Conservation (phyloP, 495 filamentous ascomycete species). For the Hypoxylon rickii region DNA sequence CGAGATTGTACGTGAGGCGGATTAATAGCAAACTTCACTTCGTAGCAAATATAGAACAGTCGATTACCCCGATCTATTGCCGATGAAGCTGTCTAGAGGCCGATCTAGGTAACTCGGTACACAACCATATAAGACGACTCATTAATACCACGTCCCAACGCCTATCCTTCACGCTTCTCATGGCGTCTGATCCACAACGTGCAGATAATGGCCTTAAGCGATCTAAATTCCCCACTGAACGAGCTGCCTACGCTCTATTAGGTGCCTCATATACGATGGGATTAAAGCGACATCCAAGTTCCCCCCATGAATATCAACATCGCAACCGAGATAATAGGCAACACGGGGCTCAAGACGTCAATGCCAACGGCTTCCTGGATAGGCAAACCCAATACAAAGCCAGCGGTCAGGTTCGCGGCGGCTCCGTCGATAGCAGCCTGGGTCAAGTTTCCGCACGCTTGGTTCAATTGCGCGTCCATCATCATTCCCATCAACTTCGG, state of each 20-base stretch:
- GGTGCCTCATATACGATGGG: background rate
- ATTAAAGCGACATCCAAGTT: constrained; percentile 20
- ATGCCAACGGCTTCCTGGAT: constrained; percentile 25
- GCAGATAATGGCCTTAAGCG: background rate
- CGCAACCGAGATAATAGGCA: constrained; percentile 11
- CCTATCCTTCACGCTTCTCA: background rate
- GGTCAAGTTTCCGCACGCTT: constrained; percentile 42
- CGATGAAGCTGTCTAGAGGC: no score
- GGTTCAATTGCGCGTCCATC: constrained; percentile 38
- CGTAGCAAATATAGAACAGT: no score
- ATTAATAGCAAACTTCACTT: no score
- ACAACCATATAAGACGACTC: background rate
- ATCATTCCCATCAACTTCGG: constrained; percentile 37
- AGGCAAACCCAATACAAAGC: constrained; percentile 30
- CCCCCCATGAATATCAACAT: constrained; percentile 22
- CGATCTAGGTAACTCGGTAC: background rate
- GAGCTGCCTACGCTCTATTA: background rate
- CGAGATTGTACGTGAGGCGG: no score
- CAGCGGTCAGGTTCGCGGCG: constrained; percentile 38
- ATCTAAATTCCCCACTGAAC: background rate
- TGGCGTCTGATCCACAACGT: background rate
- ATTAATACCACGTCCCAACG: background rate
- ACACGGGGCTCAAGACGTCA: background rate
- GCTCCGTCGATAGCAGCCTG: constrained; percentile 38
- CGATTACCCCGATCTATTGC: no score